Evolutionary conservation across 495 filamentous ascomycete genomes (phyloP), one percentile per base, ranked within the genome.

Genomic region (Penicillium salamii): DNA sequence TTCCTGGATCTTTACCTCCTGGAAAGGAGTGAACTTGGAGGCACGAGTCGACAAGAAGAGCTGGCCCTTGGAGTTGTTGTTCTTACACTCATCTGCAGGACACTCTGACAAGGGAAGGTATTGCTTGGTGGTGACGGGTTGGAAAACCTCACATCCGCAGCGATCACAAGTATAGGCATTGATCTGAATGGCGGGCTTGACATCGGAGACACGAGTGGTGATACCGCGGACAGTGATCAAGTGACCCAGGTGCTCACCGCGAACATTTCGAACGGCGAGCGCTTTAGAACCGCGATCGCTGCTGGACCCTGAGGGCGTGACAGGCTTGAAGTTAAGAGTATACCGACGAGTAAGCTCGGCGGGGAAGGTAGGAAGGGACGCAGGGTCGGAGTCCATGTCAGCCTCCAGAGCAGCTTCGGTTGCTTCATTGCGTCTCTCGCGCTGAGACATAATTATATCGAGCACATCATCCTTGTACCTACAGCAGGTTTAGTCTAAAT

Each of bases 1-100:
- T 68, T 98, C 93, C 72, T 98, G 95, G 56, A 98, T 89, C 73
- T 97, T 97, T 61, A 97, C 85, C 69, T 98, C 93, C 68, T 98
- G 93, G 80, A 97, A 98, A 3, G 93, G 90, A 59, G 95, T 70
- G 63, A 97, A 98, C 63, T 97, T 97, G 24, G 91, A 97, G 0
- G 95, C 93, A 52, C 93, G 81, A 1, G 92, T 95, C 0, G 91
- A 96, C 33, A 91, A 83, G 68, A 93, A 90, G 29, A 98, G 78
- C 62, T 97, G 90, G 24, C 93, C 93, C 65, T 91, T 95, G 50
- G 88, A 79, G 65, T 96, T 88, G 69, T 98, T 97, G 45, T 78
- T 79, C 63, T 87, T 82, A 72, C 93, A 98, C 56, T 96, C 91
- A 11, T 84, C 69, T 7, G 92, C 96, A 19, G 89, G 79, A 67